These are phyloP conservation scores for Hypericum androsaemum DNA, from an alignment of 345 rosid species.

Conservation along the genomic window DNA sequence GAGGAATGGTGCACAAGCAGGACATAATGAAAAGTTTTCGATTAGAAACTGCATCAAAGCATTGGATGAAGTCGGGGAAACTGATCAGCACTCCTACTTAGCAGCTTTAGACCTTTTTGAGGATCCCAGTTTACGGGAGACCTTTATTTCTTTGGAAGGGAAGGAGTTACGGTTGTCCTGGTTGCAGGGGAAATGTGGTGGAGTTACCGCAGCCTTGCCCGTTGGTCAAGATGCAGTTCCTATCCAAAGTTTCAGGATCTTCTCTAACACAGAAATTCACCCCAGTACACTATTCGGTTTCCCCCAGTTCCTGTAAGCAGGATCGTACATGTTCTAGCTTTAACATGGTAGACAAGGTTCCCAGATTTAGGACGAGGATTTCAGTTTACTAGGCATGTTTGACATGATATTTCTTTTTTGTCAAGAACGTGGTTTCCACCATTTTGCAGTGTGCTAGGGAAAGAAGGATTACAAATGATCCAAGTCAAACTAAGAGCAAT, in stretches of 20 bases:
- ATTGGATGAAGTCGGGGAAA: conserved; percentile 48
- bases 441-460: too few relatives aligned
- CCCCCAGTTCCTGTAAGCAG: too few relatives aligned
- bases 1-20: conserved; percentile 13
- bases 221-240: not conserved
- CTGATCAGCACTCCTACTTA: conserved; percentile 47
- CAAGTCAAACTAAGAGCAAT: too few relatives aligned
- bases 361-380: too few relatives aligned
- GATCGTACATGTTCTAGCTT: too few relatives aligned
- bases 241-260: not conserved
- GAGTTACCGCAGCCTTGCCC: not conserved
- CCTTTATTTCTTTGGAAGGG: conserved; percentile 46
- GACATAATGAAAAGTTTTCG: conserved; percentile 28
- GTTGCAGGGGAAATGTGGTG: conserved; percentile 46
- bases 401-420: too few relatives aligned
- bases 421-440: too few relatives aligned
- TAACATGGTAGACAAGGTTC: too few relatives aligned
- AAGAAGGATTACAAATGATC: too few relatives aligned
- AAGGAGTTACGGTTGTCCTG: conserved; percentile 33
- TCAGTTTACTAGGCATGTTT: too few relatives aligned
- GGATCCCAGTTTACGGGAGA: conserved; percentile 43
- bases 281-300: too few relatives aligned
- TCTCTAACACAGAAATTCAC: too few relatives aligned
- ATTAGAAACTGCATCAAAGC: conserved; percentile 42
- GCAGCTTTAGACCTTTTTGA: conserved; percentile 71